Base-by-base conservation (phyloP, 768 basidiomycete species). In the Pisolithus marmoratus region DNA sequence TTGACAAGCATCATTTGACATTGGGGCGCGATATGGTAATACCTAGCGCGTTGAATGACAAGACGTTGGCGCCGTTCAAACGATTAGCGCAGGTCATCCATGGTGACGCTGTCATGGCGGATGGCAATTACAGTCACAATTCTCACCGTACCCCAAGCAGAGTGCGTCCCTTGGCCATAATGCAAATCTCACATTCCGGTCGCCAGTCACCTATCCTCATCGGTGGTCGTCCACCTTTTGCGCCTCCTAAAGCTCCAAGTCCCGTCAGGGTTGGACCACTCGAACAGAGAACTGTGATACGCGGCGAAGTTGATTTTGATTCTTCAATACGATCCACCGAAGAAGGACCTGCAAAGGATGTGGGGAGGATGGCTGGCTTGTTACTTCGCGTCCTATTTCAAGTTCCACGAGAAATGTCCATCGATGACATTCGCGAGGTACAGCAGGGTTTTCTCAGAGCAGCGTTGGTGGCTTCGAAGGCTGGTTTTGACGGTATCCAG, bases 401-500 rank as follows among this genome's bases (percentile, higher is more conserved):
- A 60, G 77, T 69, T 15, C 93, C 87, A 1, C 71, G 62, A 15
- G 74, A 70, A 45, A 85, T 90, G 85, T 68, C 74, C 0, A 34
- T 69, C 3, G 49, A 58, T 0, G 89, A 93, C 40, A 82, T 96
- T 50, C 72, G 81, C 22, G 57, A 72, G 9, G 77, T 83, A 6
- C 76, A 90, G 0, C 70, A 73, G 1, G 71, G 67, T 8, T 97
- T 95, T 60, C 76, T 86, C 2, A 69, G 70, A 38, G 89, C 85
- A 5, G 89, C 92, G 0, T 60, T 67, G 38, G 59, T 88, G 29
- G 90, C 90, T 8, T 65, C 74, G 17, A 63, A 77, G 49, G 70
- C 85, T 38, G 90, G 90, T 0, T 94, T 93, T 63, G 90, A 95
- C 55, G 94, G 94, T 0, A 71, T 95, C 4, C 81, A 96, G 60